A percentile compares a stretch with the other conserved stretches of the same genome.
These are phyloP conservation scores for Fusarium temperatum DNA, from an alignment of 2,329 filamentous ascomycete species.

Conservation along the genomic window DNA sequence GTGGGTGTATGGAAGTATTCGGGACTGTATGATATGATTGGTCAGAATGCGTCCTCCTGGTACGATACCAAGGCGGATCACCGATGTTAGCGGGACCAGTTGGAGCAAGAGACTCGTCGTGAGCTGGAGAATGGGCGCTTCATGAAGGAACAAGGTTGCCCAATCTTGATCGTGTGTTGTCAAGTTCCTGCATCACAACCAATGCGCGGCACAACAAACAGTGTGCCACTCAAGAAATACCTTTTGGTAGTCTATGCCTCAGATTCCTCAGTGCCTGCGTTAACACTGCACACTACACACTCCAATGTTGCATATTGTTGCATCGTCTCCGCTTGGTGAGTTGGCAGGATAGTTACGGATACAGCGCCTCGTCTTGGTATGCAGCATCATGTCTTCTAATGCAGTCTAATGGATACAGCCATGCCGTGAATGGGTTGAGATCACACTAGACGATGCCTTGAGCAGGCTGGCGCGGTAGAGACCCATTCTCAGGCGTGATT, in stretches of 20 bases:
- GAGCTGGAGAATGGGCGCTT: slow-evolving; percentile 32
- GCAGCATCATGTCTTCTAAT: slow-evolving; percentile 18
- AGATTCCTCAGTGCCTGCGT: slow-evolving; percentile 23
- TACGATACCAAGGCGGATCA: slow-evolving; percentile 38
- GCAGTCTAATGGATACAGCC: slow-evolving; percentile 27
- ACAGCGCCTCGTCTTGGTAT: slow-evolving; percentile 2
- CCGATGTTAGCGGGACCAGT: slow-evolving; percentile 39
- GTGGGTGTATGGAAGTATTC: slow-evolving; percentile 30
- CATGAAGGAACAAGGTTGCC: slow-evolving; percentile 17
- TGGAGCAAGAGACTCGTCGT: slow-evolving; percentile 19
- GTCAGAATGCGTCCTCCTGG: slow-evolving; percentile 20
- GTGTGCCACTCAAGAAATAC: slow-evolving; percentile 4
- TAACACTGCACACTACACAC: slow-evolving; percentile 5
- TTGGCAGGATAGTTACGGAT: slow-evolving; percentile 36
- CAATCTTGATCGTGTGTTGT: slow-evolving; percentile 41
- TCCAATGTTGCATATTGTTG: slow-evolving; percentile 5
- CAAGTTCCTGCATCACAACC: slow-evolving; percentile 38
- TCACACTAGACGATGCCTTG: slow-evolving; percentile 26
- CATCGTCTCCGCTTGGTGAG: slow-evolving; percentile 39
- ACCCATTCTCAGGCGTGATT: slow-evolving; percentile 5
- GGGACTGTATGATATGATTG: slow-evolving; percentile 33
- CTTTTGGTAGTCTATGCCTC: slow-evolving; percentile 4
- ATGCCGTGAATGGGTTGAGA: slow-evolving; percentile 35
- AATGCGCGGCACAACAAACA: slow-evolving; percentile 20
- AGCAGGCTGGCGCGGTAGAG: slow-evolving; percentile 24